Conservation (phyloP, 257 asterid species). For the Dorcoceras hygrometricum region DNA sequence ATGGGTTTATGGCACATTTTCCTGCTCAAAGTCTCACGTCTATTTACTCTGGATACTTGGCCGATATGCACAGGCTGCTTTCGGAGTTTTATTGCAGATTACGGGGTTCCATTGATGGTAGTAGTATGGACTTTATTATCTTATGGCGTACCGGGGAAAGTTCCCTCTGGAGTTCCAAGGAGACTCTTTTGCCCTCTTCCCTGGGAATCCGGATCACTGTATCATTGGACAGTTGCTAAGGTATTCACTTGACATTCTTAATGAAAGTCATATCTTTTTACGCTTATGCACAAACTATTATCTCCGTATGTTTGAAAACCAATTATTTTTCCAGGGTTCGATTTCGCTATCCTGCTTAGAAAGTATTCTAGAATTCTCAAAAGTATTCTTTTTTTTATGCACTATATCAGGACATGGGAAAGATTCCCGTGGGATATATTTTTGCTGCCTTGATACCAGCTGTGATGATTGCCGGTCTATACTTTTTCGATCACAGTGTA, state of each 20-base stretch:
- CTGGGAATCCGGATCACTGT: conserved; percentile 41
- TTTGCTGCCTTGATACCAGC: conserved; percentile 53
- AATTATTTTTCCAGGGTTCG: neutral
- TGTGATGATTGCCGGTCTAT: conserved; percentile 55
- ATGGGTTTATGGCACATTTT: neutral
- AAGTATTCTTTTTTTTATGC: neutral
- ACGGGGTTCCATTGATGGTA: conserved; percentile 59
- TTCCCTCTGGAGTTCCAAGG: conserved; percentile 52
- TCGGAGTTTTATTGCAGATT: conserved; percentile 50
- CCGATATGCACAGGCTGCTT: conserved; percentile 31
- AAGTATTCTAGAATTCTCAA: neutral
- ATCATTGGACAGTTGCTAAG: conserved; percentile 53
- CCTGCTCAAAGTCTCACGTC: neutral
- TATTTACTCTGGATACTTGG: neutral
- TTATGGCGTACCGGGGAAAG: conserved; percentile 32
- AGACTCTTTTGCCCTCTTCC: conserved; percentile 46
- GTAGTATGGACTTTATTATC: conserved; percentile 53
- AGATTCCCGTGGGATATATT: conserved; percentile 44
- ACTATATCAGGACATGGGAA: conserved; percentile 47
- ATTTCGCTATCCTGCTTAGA: neutral
- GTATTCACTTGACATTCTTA: conserved; percentile 20
- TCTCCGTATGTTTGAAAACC: neutral
- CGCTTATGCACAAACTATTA: neutral
- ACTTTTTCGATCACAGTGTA: conserved; percentile 67
- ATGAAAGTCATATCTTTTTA: neutral